Conservation (phyloP, 441 rosid genomes). For the Biscutella laevigata region DNA sequence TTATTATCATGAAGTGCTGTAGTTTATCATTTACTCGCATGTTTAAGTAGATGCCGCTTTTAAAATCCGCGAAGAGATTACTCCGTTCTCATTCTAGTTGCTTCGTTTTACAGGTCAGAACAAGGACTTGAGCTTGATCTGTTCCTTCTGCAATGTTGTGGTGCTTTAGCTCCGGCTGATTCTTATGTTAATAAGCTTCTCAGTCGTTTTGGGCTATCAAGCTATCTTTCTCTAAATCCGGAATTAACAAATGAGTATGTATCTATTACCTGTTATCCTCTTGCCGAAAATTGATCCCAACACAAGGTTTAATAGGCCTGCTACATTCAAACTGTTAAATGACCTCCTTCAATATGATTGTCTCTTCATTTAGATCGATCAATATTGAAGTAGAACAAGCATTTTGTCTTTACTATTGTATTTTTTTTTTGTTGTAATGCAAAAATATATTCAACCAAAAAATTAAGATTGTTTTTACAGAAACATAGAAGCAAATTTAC, state of each 20-base stretch:
- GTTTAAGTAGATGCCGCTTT: neutral
- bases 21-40: conserved; percentile 7
- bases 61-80: conserved; percentile 6
- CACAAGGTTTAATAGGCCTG: conserved; percentile 7
- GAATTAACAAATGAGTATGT: conserved; percentile 62
- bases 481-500: too few species aligned
- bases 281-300: neutral
- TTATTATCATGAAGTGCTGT: conserved; percentile 10
- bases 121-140: conserved; percentile 96
- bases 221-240: conserved; percentile 51
- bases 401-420: neutral
- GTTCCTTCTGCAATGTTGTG: conserved; percentile 95
- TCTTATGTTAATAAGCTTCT: conserved; percentile 60
- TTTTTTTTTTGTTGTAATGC: too few species aligned
- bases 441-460: too few species aligned
- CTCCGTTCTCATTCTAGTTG: conserved; percentile 21
- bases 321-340: conserved; percentile 11
- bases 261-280: conserved; percentile 17
- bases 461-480: too few species aligned
- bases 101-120: conserved; percentile 65
- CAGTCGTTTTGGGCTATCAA: conserved; percentile 72
- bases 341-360: conserved; percentile 2
- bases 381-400: neutral
- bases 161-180: conserved; percentile 91
- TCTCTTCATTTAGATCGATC: conserved; percentile 1